Evolutionary conservation across 2,329 filamentous ascomycete genomes (phyloP).

Genomic region (Ascochyta fabae): DNA sequence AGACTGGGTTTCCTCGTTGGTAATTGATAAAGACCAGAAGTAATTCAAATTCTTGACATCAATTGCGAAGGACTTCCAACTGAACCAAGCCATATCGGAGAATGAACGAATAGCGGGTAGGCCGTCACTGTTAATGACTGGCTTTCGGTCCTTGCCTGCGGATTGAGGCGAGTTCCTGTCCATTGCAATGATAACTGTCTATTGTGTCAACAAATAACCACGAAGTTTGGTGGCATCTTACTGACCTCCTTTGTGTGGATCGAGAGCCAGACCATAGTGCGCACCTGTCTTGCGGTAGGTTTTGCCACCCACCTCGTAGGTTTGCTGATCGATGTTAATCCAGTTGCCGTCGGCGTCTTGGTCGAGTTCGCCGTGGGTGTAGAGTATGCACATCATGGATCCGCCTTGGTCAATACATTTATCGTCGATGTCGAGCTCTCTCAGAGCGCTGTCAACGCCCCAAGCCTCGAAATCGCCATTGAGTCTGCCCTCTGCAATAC

Average conservation of each 20-base stretch:
- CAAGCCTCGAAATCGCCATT: background rate
- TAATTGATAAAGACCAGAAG: slow-evolving; percentile 8
- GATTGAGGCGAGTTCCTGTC: slow-evolving; percentile 4
- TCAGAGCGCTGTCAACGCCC: background rate
- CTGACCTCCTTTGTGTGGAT: background rate
- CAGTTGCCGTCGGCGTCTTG: background rate
- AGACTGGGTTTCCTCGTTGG: slow-evolving; percentile 1
- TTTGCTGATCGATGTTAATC: background rate
- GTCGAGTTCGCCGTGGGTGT: background rate
- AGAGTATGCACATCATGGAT: background rate
- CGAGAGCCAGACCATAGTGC: slow-evolving; percentile 6
- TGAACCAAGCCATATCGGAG: slow-evolving; percentile 7
- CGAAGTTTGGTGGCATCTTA: background rate
- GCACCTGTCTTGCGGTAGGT: slow-evolving; percentile 1
- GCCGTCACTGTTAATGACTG: background rate
- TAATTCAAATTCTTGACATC: background rate
- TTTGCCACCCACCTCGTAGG: background rate
- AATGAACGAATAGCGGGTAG: slow-evolving; percentile 4
- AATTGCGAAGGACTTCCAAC: background rate
- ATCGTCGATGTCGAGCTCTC: background rate
- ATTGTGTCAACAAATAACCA: background rate
- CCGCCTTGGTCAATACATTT: slow-evolving; percentile 2
- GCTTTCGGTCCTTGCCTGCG: background rate
- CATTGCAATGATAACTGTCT: slow-evolving; percentile 5
- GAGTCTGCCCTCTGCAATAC: too few relatives aligned